Evolutionary conservation across 108 stramenopile genomes (phyloP).

Genomic region (Pseudonitzschia pungens): DNA sequence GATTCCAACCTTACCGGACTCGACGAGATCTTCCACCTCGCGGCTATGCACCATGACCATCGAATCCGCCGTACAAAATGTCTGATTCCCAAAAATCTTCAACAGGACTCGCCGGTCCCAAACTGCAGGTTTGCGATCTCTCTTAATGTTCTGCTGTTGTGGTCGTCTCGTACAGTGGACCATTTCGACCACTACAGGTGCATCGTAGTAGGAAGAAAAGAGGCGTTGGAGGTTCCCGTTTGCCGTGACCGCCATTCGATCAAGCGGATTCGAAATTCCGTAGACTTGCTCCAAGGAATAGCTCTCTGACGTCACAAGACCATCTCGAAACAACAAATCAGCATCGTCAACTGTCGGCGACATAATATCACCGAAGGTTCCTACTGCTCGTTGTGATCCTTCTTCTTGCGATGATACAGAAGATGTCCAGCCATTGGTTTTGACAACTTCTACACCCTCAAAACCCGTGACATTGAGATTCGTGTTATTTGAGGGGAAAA

Average conservation of each 20-base stretch:
- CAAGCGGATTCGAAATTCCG: slow-evolving; percentile 56
- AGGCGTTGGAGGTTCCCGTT: slow-evolving; percentile 87
- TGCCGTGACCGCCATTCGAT: slow-evolving; percentile 81
- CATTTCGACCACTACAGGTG: slow-evolving; percentile 67
- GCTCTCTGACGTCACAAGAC: slow-evolving; percentile 31
- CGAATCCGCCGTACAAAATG: slow-evolving; percentile 75
- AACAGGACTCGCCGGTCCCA: slow-evolving; percentile 35
- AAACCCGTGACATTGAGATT: background rate
- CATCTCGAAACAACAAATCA: slow-evolving; percentile 31
- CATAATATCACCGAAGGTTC: slow-evolving; percentile 84
- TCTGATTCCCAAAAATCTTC: slow-evolving; percentile 34
- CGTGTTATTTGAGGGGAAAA: background rate
- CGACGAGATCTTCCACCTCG: slow-evolving; percentile 52
- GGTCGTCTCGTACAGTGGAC: slow-evolving; percentile 45
- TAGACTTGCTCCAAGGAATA: slow-evolving; percentile 28
- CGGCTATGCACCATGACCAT: slow-evolving; percentile 50
- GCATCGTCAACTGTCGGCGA: slow-evolving; percentile 30
- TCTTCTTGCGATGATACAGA: background rate
- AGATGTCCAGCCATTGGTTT: background rate
- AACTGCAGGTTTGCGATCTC: background rate
- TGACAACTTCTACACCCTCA: background rate
- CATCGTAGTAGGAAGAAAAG: slow-evolving; percentile 81
- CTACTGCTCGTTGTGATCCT: slow-evolving; percentile 2
- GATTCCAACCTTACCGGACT: slow-evolving; percentile 71
- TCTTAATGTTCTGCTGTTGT: slow-evolving; percentile 8